Evolutionary conservation across 805 yeast species (phyloP).

Genomic region (Cyberlindnera veronae): DNA sequence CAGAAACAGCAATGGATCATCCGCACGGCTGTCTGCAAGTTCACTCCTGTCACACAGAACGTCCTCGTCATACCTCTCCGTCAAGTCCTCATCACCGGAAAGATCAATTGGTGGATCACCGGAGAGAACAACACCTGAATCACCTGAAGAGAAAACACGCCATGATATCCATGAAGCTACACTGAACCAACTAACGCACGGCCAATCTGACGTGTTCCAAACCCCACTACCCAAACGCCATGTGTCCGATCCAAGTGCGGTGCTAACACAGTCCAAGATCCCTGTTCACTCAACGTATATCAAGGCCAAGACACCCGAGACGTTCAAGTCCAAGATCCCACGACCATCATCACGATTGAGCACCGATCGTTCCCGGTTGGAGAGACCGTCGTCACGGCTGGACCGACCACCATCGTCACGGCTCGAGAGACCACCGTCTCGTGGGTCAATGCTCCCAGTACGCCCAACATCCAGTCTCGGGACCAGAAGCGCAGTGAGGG

Average conservation of each 20-base stretch:
- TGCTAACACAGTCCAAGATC: conserved; percentile 11
- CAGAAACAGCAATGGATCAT: conserved; percentile 4
- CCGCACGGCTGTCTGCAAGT: conserved; percentile 6
- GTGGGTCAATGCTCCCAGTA: neutral
- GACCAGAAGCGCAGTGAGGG: conserved; percentile 10
- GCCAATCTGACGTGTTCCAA: conserved; percentile 9
- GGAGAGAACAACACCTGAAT: too few relatives aligned
- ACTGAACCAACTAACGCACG: conserved; percentile 10
- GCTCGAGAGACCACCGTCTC: conserved; percentile 1
- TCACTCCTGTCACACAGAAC: neutral
- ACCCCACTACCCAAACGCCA: conserved; percentile 22
- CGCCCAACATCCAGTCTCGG: conserved; percentile 18
- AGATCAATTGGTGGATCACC: too few relatives aligned
- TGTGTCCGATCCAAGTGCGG: conserved; percentile 7
- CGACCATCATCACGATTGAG: conserved; percentile 23
- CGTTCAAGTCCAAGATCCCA: conserved; percentile 21
- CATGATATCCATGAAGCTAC: conserved; percentile 14
- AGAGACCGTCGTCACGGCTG: too few relatives aligned
- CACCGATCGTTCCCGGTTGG: too few relatives aligned
- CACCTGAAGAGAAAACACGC: conserved; percentile 5
- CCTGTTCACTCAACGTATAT: conserved; percentile 9
- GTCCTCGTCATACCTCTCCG: too few relatives aligned
- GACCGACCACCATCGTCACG: conserved; percentile 15
- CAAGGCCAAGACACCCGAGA: conserved; percentile 6
- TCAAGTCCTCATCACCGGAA: too few relatives aligned